Base-by-base conservation (phyloP, 2,329 filamentous ascomycete species). In the Beauveria medogensis region DNA sequence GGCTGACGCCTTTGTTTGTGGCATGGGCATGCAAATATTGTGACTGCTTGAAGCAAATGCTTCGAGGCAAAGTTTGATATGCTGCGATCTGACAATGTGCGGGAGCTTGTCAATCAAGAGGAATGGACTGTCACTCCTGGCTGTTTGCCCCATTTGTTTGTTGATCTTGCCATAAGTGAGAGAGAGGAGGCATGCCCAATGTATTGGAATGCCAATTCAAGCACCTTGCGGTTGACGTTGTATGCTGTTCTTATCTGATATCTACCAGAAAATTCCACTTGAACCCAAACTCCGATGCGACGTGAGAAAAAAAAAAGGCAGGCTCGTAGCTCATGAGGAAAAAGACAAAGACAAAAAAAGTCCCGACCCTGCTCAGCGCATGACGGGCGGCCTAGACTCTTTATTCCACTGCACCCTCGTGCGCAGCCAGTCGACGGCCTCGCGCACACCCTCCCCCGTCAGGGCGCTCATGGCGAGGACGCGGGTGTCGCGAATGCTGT, bases 381-480 rank as follows among this genome's bases (percentile, higher is more conserved):
- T 96, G 57, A 96, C 87, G 2, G 94, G 94, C 64, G 93, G 92
- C 63, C 94, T 82, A 5, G 86, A 88, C 74, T 97, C 93, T 76
- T 94, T 96, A 73, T 97, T 97, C 91, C 94, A 97, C 74, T 91
- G 92, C 30, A 97, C 91, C 63, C 94, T 81, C 66, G 87, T 93
- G 71, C 91, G 86, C 62, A 99, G 80, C 94, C 94, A 99, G 70
- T 97, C 94, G n/a, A 99, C 89, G 1, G 94, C 93, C 77, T 97
- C 94, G 69, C 85, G 86, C 2, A 99, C 94, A 3, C 94, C 94
- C 0, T 88, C 88, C 4, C 86, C 90, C 6, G 88, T 93, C 70
- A 99, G 76, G n/a, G 94, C 94, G 72, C 90, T 95, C 64, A 97
- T 86, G 7, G 94, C 92, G 70, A 99, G 74, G 18, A 97, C 94